A percentile compares a stretch with the other conserved stretches of the same genome.
Evolutionary conservation across 306 rosid genomes (phyloP).

Genomic region (Glycine soja): DNA sequence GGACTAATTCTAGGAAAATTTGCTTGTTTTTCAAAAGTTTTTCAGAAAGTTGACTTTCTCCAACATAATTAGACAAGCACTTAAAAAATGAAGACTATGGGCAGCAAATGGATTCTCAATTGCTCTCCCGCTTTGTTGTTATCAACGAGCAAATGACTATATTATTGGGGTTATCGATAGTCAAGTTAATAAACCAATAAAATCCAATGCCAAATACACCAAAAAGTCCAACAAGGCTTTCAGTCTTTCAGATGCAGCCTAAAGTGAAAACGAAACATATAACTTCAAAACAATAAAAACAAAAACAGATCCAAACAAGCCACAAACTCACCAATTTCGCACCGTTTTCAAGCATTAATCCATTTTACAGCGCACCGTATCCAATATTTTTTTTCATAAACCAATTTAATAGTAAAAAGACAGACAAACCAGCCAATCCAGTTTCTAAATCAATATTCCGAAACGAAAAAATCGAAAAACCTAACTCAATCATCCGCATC

Average conservation of each 20-base stretch:
- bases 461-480: neutral
- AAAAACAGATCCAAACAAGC: slow-evolving; percentile 10
- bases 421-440: slow-evolving; percentile 2
- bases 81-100: neutral
- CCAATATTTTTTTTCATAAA: neutral
- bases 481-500: neutral
- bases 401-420: neutral
- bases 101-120: neutral
- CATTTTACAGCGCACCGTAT: slow-evolving; percentile 2
- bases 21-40: neutral
- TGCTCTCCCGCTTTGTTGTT: neutral
- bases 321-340: neutral
- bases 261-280: neutral
- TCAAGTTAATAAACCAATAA: neutral
- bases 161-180: slow-evolving; percentile 2
- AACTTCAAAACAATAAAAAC: neutral
- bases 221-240: neutral
- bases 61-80: neutral
- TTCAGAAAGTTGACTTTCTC: neutral
- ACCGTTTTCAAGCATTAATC: slow-evolving; percentile 1
- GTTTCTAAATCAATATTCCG: neutral
- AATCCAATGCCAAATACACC: slow-evolving; percentile 7
- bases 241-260: neutral
- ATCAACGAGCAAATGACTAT: neutral
- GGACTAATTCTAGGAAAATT: neutral